Base-by-base conservation (phyloP, 2,329 filamentous ascomycete species). In the Colletotrichum sp. region DNA sequence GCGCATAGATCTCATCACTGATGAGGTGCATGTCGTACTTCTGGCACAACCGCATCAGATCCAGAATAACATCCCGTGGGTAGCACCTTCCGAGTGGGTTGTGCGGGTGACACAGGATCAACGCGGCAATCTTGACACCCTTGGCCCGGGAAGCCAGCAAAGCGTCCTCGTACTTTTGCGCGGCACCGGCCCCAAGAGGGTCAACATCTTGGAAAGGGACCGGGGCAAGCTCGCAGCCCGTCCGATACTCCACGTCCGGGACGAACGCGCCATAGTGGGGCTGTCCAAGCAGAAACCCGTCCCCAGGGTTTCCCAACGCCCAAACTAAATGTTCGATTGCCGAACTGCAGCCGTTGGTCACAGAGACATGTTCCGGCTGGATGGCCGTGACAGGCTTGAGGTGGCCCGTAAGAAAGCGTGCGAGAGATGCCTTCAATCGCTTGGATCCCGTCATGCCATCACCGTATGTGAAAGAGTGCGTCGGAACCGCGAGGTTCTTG, bases 201-300 rank as follows among this genome's bases (percentile, higher is more conserved):
- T 74, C 72, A 21, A 66, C n/a, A 6, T 66, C 68, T 28, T 61
- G 34, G 14, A 71, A 74, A 6, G 72, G 60, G n/a, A 71, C 72
- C 60, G 32, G 72, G 7, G 55, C 72, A 24, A 74, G 60, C 36
- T 71, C 81, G 1, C 86, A 81, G 0, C 85, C 85, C 4, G 87
- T 85, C 3, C 89, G 84, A 18, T 84, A 79, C 0, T 82, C 83
- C 1, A 90, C 81, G 76, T 90, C 89, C 0, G 84, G 81, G 0
- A 87, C 79, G 75, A 90, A 90, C 0, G 86, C 85, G 1, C 87
- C 88, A 61, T 91, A 90, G 75, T 85, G 86, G 1, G 86, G 86
- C n/a, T 84, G 81, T 0, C 86, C 86, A 2, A 88, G 80, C 1
- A 88, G 79, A 28, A 88, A 82, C 1, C 81, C 82, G 6, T 87